Base-by-base conservation (phyloP, 179 eudicot species). In the Beta lomatogona region DNA sequence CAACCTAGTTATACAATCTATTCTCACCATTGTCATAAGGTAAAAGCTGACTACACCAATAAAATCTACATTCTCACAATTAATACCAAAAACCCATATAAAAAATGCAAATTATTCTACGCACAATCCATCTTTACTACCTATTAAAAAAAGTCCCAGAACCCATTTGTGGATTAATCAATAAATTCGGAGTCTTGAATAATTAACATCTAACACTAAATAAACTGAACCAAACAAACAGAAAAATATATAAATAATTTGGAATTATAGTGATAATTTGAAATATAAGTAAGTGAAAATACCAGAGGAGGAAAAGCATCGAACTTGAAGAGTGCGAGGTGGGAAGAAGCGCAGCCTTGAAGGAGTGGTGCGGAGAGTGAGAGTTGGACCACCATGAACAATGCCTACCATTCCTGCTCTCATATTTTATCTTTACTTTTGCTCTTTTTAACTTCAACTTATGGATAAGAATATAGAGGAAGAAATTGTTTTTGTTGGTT, bases 241-340 rank as follows among this genome's bases (percentile, higher is more conserved):
- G 41, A 36, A 3, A 36, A 36, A 36, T 36, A 36, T 36, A 36
- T 36, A 36, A 36, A 36, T 36, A 36, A 36, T 36, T 36, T 36
- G 41, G 41, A 36, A 36, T 36, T 36, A 36, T 36, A 36, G 41
- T 36, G 41, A 36, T 36, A 36, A 36, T 36, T 36, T 36, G 41
- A 16, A 4, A 54, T 12, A 16, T 54, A 41, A 22, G n/a, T 13
- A 22, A 71, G 46, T 14, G 1, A 77, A 28, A 0, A 72, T 86
- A 86, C 89, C 87, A 69, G 85, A 71, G 76, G 83, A 84, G 4
- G 88, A 86, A 71, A 84, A 82, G 82, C 87, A 76, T 18, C 77
- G 85, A 84, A 86, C 59, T 6, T 64, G 71, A 76, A 48, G 50
- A 28, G 36, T 4, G 53, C 80, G 71, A 19, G 70, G 36, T 12